Percentiles rank a stretch among this genome's conserved stretches.
These are phyloP conservation scores for Gloeopeniophorella convolvens DNA, from an alignment of 768 basidiomycete genomes.

Conservation along the genomic window DNA sequence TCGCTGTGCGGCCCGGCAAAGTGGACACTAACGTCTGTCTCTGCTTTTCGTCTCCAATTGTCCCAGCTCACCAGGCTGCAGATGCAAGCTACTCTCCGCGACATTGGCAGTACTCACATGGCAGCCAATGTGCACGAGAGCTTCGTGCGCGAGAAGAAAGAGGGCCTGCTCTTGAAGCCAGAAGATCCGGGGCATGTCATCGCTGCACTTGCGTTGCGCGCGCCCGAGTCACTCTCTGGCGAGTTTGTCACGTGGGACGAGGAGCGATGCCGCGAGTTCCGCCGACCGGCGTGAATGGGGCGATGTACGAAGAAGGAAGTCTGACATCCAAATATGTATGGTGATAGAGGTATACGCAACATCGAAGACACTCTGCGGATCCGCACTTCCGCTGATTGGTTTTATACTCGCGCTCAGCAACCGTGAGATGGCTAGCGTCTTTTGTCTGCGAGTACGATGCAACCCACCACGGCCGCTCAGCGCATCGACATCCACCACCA, in stretches of 20 bases:
- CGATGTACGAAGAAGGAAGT: conserved; percentile 4
- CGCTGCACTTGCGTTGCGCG: conserved; percentile 64
- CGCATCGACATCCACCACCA: conserved; percentile 74
- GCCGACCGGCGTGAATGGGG: conserved; percentile 22
- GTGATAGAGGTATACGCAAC: too few species aligned
- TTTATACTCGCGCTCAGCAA: too few species aligned
- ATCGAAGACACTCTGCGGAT: too few species aligned
- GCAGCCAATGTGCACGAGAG: conserved; percentile 42
- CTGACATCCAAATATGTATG: conserved; percentile 16
- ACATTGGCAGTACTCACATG: conserved; percentile 49
- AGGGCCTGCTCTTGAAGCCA: conserved; percentile 70
- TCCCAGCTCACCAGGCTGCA: conserved; percentile 25
- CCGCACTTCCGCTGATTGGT: too few species aligned
- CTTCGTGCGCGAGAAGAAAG: conserved; percentile 51
- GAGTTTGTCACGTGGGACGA: conserved; percentile 79
- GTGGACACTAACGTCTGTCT: conserved; percentile 71
- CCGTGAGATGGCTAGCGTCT: too few species aligned
- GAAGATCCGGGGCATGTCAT: conserved; percentile 74
- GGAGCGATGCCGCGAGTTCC: conserved; percentile 56
- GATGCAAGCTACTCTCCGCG: conserved; percentile 66
- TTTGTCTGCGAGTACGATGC: background rate
- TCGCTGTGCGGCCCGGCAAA: conserved; percentile 82
- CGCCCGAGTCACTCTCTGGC: conserved; percentile 58
- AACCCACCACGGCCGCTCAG: background rate
- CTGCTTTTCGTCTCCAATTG: background rate